A percentile compares a stretch with the other conserved stretches of the same genome.
These are phyloP conservation scores for Flaveria linearis DNA, from an alignment of 129 eudicot genomes.

Conservation along the genomic window DNA sequence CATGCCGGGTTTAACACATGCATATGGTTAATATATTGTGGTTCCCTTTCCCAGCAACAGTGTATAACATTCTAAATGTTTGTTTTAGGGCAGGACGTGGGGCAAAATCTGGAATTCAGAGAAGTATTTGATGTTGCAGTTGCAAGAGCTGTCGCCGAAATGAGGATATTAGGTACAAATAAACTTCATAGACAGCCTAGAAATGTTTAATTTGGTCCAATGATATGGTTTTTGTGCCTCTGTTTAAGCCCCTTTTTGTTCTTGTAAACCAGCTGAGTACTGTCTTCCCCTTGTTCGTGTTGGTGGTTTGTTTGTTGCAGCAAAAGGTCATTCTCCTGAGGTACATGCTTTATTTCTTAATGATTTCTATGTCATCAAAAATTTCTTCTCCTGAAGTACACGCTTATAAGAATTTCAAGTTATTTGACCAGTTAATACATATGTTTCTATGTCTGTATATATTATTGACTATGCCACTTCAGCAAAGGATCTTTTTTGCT, in stretches of 20 bases:
- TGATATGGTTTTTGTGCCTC: conserved; percentile 1
- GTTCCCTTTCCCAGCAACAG: conserved; percentile 1
- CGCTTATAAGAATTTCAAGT: conserved; percentile 24
- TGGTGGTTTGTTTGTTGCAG: conserved; percentile 96
- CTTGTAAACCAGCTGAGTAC: conserved; percentile 68
- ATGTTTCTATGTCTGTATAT: not conserved
- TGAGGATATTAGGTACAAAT: conserved; percentile 76
- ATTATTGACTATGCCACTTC: not conserved
- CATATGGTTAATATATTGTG: conserved; percentile 12
- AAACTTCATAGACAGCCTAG: not conserved
- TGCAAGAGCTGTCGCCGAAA: conserved; percentile 97
- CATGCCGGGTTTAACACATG: conserved; percentile 3
- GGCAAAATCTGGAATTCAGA: conserved; percentile 67
- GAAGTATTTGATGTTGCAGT: conserved; percentile 89
- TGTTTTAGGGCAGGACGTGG: conserved; percentile 71
- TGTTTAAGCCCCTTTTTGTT: conserved; percentile 18
- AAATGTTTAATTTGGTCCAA: conserved; percentile 3
- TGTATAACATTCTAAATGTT: conserved; percentile 33
- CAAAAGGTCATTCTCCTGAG: conserved; percentile 98
- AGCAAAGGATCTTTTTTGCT: conserved; percentile 9
- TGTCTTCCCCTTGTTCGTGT: conserved; percentile 95
- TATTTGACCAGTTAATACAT: not conserved
- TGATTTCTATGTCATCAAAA: not conserved
- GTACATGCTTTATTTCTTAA: conserved; percentile 31
- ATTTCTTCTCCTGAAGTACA: not conserved